Base-by-base conservation (phyloP, 306 rosid species). In the Clitoria ternatea region DNA sequence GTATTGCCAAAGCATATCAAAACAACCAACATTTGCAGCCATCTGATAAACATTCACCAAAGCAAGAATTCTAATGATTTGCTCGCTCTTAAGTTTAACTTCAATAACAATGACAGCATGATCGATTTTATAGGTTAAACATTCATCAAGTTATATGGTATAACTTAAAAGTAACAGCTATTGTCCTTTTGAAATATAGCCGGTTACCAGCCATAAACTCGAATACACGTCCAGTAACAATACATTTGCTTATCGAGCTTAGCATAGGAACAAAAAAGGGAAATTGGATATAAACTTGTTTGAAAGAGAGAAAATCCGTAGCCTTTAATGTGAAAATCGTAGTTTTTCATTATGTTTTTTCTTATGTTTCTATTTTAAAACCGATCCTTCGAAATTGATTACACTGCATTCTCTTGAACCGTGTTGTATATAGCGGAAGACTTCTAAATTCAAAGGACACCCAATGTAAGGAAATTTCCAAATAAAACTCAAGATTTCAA, bases 401-500 rank as follows among this genome's bases (percentile, higher is more conserved):
- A 50, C 4, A 15, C 3, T 47, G 45, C 39, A 24, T 29, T 63
- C 64, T 23, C 69, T 54, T 59, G 69, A 49, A 45, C 50, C 20
- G 17, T 55, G 32, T 8, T 59, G 48, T 24, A 17, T n/a, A 26
- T 22, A 42, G 29, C 54, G 37, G 39, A 53, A 23, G 33, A 73
- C 20, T 39, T 69, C 30, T 8, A 63, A 37, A 48, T 63, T 61
- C 49, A 18, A 44, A 55, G 11, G 56, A 61, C 75, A 53, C 49
- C 45, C 61, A 32, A 32, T 11, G 45, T 10, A 65, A 42, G 7
- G 40, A 54, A 53, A 44, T 36, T 49, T 32, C 8, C 44, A 72
- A 50, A 76, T 59, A 52, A 71, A 26, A 43, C 53, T 61, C 4
- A 53, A 45, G 8, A 72, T 43, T 61, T 77, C 69, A 53, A 40